Evolutionary conservation across 1,284 basidiomycete species (phyloP).

Genomic region (Stereum hirsutum): DNA sequence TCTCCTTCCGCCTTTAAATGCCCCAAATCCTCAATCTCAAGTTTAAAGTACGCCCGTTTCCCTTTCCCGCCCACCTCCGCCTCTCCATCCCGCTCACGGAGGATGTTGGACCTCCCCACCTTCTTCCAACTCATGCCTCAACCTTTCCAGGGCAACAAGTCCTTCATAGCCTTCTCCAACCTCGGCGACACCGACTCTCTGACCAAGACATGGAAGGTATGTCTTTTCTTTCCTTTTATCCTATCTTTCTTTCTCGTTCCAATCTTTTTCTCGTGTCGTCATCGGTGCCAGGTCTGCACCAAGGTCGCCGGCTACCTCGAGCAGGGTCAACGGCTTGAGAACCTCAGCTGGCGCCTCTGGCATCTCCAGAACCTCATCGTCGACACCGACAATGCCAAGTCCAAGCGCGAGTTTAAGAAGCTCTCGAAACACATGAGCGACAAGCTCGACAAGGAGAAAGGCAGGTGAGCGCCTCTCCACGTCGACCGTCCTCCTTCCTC

Average conservation of each 20-base stretch:
- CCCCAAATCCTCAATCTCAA: constrained; percentile 81
- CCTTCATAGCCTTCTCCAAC: constrained; percentile 82
- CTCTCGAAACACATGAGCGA: constrained; percentile 78
- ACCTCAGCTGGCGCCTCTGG: constrained; percentile 82
- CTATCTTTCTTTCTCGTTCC: neutral
- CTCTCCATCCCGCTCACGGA: constrained; percentile 5
- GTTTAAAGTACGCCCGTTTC: constrained; percentile 55
- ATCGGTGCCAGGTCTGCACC: constrained; percentile 74
- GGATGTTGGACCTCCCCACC: constrained; percentile 13
- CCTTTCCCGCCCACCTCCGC: constrained; percentile 11
- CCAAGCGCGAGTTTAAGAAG: constrained; percentile 80
- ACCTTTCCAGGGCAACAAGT: constrained; percentile 68
- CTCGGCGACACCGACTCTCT: constrained; percentile 72
- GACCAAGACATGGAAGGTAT: constrained; percentile 81
- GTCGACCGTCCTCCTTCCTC: neutral
- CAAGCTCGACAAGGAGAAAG: constrained; percentile 83
- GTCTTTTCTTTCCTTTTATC: constrained; percentile 8
- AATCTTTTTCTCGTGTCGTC: neutral
- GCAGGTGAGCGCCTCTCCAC: constrained; percentile 60
- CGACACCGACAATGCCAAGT: constrained; percentile 77
- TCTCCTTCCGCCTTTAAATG: constrained; percentile 31
- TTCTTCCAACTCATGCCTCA: constrained; percentile 14
- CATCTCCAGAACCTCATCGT: constrained; percentile 82
- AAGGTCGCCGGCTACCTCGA: constrained; percentile 81
- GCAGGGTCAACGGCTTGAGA: constrained; percentile 79